Conservation (phyloP, 2,329 filamentous ascomycete genomes). For the Aspergillus aculeatinus region DNA sequence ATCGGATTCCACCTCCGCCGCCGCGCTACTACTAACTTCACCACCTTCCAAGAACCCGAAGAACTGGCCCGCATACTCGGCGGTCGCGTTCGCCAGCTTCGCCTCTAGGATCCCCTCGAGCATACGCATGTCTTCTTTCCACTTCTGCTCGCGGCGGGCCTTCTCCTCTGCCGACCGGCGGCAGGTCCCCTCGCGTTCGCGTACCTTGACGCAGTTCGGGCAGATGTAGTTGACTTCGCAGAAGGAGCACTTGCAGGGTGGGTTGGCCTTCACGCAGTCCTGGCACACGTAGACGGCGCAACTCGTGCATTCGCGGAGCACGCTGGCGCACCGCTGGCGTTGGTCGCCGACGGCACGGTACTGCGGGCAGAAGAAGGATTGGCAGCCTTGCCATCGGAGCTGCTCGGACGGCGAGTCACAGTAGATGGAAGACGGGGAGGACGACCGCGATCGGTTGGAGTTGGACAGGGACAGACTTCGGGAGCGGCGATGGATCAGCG, state of each 20-base stretch:
- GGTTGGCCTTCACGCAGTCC: constrained; percentile 42
- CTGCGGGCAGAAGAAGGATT: constrained; percentile 49
- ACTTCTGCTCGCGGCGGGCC: constrained; percentile 39
- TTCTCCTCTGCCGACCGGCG: constrained; percentile 41
- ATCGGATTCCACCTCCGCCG: constrained; percentile 13
- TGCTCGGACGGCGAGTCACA: constrained; percentile 39
- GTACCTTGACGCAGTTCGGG: constrained; percentile 44
- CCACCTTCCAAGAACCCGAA: constrained; percentile 31
- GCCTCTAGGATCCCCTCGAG: constrained; percentile 41
- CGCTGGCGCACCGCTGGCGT: constrained; percentile 45
- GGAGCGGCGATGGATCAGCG: constrained; percentile 29
- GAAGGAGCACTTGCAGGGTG: constrained; percentile 47
- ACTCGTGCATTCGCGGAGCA: constrained; percentile 46
- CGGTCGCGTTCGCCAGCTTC: constrained; percentile 45
- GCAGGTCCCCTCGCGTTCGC: constrained; percentile 41
- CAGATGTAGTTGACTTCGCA: constrained; percentile 46
- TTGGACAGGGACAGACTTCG: constrained; percentile 41
- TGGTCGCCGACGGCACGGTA: constrained; percentile 46
- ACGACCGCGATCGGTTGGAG: constrained; percentile 42
- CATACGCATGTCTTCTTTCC: constrained; percentile 42
- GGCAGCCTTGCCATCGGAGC: constrained; percentile 48
- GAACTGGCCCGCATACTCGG: constrained; percentile 44
- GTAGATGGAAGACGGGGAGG: constrained; percentile 40
- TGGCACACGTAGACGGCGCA: constrained; percentile 49
- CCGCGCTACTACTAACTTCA: background rate